Base-by-base conservation (phyloP, 768 basidiomycete genomes). In the Leccinum pellstonianum region DNA sequence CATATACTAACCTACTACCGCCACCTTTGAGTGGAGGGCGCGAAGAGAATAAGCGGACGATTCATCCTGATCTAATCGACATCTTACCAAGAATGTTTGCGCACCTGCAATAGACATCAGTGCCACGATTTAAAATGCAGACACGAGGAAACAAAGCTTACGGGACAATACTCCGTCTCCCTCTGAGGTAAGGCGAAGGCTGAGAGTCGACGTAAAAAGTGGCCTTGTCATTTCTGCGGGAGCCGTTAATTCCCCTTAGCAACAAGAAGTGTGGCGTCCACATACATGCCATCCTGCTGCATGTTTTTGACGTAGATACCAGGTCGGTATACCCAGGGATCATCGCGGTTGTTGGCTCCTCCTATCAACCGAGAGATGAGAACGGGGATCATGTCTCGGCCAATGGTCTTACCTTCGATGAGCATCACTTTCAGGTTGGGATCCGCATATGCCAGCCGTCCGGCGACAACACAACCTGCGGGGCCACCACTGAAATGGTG, bases 361-460 rank as follows among this genome's bases (percentile, higher is more conserved):
- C 79, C 86, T 86, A 33, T 27, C 48, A 23, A 25, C 12, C n/a
- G 38, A 62, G 23, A 7, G 1, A 21, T 38, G 27, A 37, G 51
- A 55, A 14, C 21, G 27, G 33, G 19, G 46, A 17, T 43, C 33
- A 29, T n/a, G 14, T 19, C 12, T 50, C 5, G 61, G 33, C 48
- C 21, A 43, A 9, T 10, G 17, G 23, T 31, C 71, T 21, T 56
- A 83, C 86, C 87, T 77, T 88, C 87, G 59, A 88, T 84, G 65
- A 90, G 81, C 85, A 88, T 86, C 59, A 90, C 86, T 70, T 88
- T 87, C 57, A 90, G 72, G 66, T 76, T 88, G 25, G 87, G 86
- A 72, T 88, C 87, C 41, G 87, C 86, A 65, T 84, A 86, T 0
- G 87, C 87, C 55, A 90, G 74, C 57, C 87, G 79, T 56, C 87